phyloP scores from a whole-genome alignment of 2,329 filamentous ascomycete genomes.

The Paracoccidioides lutzii region DNA sequence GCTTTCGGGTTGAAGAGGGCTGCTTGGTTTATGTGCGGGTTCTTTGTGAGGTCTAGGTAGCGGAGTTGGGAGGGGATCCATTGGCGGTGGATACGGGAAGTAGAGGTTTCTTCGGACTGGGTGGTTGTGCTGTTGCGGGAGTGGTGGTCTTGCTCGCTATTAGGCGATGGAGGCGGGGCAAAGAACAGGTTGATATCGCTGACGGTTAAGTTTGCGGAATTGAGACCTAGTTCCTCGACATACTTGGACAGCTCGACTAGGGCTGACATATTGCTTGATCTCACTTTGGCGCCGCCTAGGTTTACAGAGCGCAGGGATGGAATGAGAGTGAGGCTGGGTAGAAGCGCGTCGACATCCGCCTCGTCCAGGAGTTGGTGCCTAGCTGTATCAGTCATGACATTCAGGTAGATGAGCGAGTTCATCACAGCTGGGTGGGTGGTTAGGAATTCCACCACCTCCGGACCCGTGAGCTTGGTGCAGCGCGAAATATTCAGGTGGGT shows the following conservation, averaged over 20 bases:
- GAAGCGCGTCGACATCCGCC: conserved; percentile 50
- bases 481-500: conserved; percentile 69
- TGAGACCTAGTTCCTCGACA: conserved; percentile 63
- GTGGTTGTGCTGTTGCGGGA: conserved; percentile 14
- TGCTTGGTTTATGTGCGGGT: conserved; percentile 43
- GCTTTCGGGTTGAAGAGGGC: conserved; percentile 45
- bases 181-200: conserved; percentile 21
- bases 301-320: conserved; percentile 57
- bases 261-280: conserved; percentile 48
- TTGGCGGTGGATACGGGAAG: conserved; percentile 4
- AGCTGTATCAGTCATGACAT: conserved; percentile 57
- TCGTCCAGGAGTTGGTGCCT: conserved; percentile 59
- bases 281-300: conserved; percentile 61
- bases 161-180: not conserved
- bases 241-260: conserved; percentile 55
- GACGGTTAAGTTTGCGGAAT: conserved; percentile 51
- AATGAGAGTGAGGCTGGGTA: conserved; percentile 47
- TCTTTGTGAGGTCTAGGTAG: conserved; percentile 66
- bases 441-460: conserved; percentile 57
- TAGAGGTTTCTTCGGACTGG: conserved; percentile 14
- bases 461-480: conserved; percentile 56
- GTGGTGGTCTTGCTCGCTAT: conserved; percentile 4
- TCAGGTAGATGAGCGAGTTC: conserved; percentile 54
- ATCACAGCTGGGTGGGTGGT: conserved; percentile 56
- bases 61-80: conserved; percentile 51